Percentiles rank a stretch among this genome's conserved stretches.
Evolutionary conservation across 148 eudicot genomes (phyloP).

Genomic region (Gaultheria prostrata): DNA sequence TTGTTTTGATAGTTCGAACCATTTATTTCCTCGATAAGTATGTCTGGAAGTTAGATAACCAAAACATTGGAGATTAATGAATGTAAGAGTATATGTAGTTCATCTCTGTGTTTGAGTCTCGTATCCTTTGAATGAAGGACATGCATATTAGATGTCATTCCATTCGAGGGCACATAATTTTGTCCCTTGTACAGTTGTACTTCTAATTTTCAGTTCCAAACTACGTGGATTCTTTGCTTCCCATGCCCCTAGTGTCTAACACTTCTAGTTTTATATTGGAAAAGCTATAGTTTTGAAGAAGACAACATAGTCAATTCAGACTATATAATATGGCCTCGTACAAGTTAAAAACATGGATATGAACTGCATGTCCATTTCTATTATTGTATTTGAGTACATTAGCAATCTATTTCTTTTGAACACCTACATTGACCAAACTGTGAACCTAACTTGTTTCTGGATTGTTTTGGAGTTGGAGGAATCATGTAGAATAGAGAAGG

Average conservation of each 20-base stretch:
- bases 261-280: not conserved
- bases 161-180: not conserved
- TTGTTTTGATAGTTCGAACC: not conserved
- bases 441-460: not conserved
- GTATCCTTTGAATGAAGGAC: not conserved
- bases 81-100: not conserved
- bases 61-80: not conserved
- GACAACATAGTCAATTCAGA: not conserved
- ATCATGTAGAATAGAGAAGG: not conserved
- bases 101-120: not conserved
- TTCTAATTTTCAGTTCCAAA: not conserved
- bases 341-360: not conserved
- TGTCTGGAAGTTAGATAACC: not conserved
- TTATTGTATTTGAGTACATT: not conserved
- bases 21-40: not conserved
- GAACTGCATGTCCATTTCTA: not conserved
- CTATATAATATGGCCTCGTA: not conserved
- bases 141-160: not conserved
- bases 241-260: not conserved
- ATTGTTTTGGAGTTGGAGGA: conserved; percentile 7
- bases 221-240: not conserved
- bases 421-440: not conserved
- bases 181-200: no score
- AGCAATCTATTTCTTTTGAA: not conserved
- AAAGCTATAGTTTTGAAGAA: not conserved